Evolutionary conservation across 345 rosid genomes (phyloP).

Genomic region (Hibiscus tridactylites): DNA sequence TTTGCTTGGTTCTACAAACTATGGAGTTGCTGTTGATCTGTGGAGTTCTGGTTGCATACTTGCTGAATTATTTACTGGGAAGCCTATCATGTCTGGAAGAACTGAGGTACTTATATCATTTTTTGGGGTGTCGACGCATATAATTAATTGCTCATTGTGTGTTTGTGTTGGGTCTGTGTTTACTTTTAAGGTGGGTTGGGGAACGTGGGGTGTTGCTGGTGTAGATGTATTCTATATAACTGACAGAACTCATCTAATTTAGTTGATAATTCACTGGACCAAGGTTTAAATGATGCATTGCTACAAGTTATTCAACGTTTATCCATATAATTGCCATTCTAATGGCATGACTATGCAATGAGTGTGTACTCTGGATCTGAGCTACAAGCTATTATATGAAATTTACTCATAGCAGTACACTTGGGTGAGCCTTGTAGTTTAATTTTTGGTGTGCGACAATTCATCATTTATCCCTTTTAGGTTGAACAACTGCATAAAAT

Average conservation of each 20-base stretch:
- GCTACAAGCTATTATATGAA: no score
- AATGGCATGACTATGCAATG: not conserved
- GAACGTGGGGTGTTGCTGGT: not conserved
- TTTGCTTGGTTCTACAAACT: slow-evolving; percentile 51
- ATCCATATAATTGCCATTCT: no score
- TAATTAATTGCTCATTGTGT: not conserved
- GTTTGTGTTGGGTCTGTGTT: not conserved
- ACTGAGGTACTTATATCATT: slow-evolving; percentile 37
- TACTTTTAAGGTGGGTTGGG: not conserved
- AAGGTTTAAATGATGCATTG: not conserved
- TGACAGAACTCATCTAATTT: not conserved
- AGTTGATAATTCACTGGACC: not conserved
- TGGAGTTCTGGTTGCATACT: slow-evolving; percentile 69
- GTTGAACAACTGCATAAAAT: slow-evolving; percentile 69
- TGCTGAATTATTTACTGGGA: slow-evolving; percentile 55
- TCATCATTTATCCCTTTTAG: slow-evolving; percentile 1
- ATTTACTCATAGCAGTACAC: not conserved
- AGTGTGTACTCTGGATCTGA: not conserved
- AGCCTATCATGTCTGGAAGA: slow-evolving; percentile 69
- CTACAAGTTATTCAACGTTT: not conserved
- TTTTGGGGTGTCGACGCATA: not conserved
- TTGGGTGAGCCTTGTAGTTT: not conserved
- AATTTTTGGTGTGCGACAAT: not conserved
- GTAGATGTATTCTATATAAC: not conserved
- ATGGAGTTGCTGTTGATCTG: slow-evolving; percentile 54